Evolutionary conservation across 2,329 filamentous ascomycete genomes (phyloP).

Genomic region (Aspergillus aculeatus): DNA sequence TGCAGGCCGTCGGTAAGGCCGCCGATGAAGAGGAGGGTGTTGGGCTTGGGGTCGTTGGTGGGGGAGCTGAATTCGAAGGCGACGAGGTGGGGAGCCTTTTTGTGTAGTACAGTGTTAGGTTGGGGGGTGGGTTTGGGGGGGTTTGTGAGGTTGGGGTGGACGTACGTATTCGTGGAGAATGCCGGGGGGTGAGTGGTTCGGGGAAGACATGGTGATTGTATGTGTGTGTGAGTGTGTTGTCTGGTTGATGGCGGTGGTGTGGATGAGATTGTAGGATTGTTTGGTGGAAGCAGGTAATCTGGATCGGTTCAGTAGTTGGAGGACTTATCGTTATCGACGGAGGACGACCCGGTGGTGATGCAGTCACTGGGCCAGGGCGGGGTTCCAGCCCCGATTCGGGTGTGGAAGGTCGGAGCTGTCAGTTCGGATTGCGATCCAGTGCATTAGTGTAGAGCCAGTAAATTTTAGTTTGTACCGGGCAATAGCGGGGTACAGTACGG

Average conservation of each 20-base stretch:
- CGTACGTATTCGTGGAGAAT: slow-evolving; percentile 41
- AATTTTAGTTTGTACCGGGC: too few species aligned
- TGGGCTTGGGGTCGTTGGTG: slow-evolving; percentile 29
- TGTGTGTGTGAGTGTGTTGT: not conserved
- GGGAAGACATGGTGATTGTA: not conserved
- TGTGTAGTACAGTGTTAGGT: slow-evolving; percentile 8
- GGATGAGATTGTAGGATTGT: not conserved
- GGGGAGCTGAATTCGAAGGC: slow-evolving; percentile 42
- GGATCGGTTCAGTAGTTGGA: not conserved
- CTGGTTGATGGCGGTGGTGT: not conserved
- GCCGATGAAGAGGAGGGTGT: slow-evolving; percentile 59
- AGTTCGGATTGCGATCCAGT: not conserved
- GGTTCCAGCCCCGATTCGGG: too few species aligned
- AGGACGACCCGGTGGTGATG: not conserved
- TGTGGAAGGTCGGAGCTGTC: not conserved
- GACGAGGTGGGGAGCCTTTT: slow-evolving; percentile 40
- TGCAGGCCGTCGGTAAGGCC: slow-evolving; percentile 59
- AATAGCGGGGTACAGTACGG: too few species aligned
- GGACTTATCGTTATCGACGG: not conserved
- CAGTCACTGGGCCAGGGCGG: not conserved
- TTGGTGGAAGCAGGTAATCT: not conserved
- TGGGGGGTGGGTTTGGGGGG: not conserved
- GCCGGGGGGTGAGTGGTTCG: slow-evolving; percentile 28
- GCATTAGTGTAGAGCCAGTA: not conserved
- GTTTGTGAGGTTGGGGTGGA: not conserved